A percentile compares a stretch with the other conserved stretches of the same genome.
Conservation (phyloP, 192 early-diverging fungal species). For the Linnemannia elongata region DNA sequence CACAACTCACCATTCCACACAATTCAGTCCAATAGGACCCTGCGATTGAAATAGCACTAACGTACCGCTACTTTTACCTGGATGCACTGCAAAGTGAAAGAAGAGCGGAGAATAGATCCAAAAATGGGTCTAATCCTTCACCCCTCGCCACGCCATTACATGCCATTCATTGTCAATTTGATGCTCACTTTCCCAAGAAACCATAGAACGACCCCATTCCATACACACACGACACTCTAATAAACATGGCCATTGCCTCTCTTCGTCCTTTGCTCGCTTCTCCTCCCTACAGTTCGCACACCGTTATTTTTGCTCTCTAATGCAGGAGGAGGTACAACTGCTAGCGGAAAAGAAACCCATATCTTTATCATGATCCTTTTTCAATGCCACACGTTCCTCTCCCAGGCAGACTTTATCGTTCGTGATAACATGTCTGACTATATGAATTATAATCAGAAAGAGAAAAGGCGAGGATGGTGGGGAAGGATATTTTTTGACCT, state of each 20-base stretch:
- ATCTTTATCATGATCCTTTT: too few relatives aligned
- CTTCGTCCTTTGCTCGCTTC: too few relatives aligned
- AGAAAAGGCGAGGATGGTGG: neutral
- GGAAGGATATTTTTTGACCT: neutral
- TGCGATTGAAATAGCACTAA: neutral
- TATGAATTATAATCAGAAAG: neutral
- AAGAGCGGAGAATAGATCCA: conserved; percentile 3
- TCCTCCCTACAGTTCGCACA: too few relatives aligned
- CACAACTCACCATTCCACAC: neutral
- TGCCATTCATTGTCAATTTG: neutral
- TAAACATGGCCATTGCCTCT: too few relatives aligned
- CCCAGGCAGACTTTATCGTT: too few relatives aligned
- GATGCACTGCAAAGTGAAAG: neutral
- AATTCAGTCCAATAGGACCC: neutral
- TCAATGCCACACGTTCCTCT: too few relatives aligned
- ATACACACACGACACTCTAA: too few relatives aligned
- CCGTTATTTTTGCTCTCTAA: too few relatives aligned
- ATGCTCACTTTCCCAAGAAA: neutral
- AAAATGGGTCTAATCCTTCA: neutral
- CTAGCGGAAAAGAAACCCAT: neutral
- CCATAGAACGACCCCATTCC: neutral
- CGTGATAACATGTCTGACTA: neutral
- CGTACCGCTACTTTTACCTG: neutral
- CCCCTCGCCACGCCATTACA: neutral
- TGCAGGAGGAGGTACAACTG: too few relatives aligned